Conservation (phyloP, 2,329 filamentous ascomycete genomes). For the Immersiporthe knoxdaviesiana region DNA sequence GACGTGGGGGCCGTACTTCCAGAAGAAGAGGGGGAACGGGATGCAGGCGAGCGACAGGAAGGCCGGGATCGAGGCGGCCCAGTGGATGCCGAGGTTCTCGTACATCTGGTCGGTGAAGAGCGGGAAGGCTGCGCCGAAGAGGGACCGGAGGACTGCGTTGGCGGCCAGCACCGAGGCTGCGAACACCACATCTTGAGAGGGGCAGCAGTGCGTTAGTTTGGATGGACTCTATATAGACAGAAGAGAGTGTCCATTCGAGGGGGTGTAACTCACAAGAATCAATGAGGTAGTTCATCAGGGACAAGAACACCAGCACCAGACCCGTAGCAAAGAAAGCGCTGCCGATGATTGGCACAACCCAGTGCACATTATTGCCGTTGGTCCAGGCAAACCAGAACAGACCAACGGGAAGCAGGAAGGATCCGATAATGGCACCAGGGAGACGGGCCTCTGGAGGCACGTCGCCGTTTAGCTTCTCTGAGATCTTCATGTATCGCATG, state of each 20-base stretch:
- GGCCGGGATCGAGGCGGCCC: conserved; percentile 42
- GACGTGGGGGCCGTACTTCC: conserved; percentile 43
- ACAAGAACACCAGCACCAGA: conserved; percentile 58
- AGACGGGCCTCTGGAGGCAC: conserved; percentile 70
- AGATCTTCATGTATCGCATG: conserved; percentile 52
- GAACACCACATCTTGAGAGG: conserved; percentile 50
- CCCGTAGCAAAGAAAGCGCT: conserved; percentile 41
- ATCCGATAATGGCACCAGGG: conserved; percentile 63
- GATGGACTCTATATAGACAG: conserved; percentile 32
- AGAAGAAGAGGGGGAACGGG: conserved; percentile 44
- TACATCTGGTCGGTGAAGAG: conserved; percentile 51
- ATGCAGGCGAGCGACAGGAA: conserved; percentile 46
- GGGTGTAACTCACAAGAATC: conserved; percentile 43
- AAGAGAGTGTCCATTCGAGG: too few relatives aligned
- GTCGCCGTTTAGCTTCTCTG: conserved; percentile 51
- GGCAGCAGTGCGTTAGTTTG: not conserved
- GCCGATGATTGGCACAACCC: conserved; percentile 48
- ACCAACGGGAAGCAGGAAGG: conserved; percentile 63
- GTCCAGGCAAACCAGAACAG: conserved; percentile 75
- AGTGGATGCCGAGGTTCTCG: conserved; percentile 27
- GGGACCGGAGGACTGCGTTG: conserved; percentile 58
- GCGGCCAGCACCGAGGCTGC: conserved; percentile 62
- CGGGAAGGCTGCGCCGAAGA: conserved; percentile 62
- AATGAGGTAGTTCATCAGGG: conserved; percentile 58
- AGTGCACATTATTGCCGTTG: conserved; percentile 55